Percentiles rank a stretch among this genome's conserved stretches.
These are phyloP conservation scores for Aegilops sharonensis DNA, from an alignment of 176 grass and related monocot genomes.

Conservation along the genomic window DNA sequence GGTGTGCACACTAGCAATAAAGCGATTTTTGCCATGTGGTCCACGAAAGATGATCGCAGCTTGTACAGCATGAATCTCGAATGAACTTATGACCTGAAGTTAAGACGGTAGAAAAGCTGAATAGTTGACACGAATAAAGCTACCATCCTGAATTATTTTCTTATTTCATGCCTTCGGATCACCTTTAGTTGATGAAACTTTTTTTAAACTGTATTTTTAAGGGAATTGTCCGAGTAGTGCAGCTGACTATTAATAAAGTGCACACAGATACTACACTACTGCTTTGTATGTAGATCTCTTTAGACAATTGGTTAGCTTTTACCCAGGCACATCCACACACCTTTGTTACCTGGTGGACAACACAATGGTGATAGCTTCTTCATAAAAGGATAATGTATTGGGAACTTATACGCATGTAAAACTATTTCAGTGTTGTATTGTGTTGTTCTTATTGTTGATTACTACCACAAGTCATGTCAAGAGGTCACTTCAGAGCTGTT, in stretches of 20 bases:
- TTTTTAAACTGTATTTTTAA: too few species aligned
- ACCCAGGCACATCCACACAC: background rate
- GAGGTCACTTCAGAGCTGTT: background rate
- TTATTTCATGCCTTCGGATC: background rate
- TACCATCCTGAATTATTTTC: background rate
- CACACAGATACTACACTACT: background rate
- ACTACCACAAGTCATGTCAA: background rate
- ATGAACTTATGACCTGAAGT: background rate
- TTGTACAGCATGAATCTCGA: background rate
- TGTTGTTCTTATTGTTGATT: background rate
- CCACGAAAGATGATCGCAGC: background rate
- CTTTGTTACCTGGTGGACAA: background rate
- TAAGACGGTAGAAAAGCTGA: background rate
- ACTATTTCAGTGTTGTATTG: background rate
- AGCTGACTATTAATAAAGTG: background rate
- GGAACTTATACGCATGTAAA: background rate
- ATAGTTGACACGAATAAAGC: background rate
- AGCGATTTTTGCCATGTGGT: background rate
- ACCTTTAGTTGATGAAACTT: background rate
- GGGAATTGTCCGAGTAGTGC: too few species aligned
- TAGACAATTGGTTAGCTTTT: background rate
- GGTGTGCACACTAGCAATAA: background rate
- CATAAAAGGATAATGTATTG: background rate
- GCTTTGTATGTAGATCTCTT: background rate
- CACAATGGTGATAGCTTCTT: too few species aligned